Evolutionary conservation across 495 filamentous ascomycete species (phyloP), one percentile per base, ranked within the genome.

Genomic region (Tirmania nivea): DNA sequence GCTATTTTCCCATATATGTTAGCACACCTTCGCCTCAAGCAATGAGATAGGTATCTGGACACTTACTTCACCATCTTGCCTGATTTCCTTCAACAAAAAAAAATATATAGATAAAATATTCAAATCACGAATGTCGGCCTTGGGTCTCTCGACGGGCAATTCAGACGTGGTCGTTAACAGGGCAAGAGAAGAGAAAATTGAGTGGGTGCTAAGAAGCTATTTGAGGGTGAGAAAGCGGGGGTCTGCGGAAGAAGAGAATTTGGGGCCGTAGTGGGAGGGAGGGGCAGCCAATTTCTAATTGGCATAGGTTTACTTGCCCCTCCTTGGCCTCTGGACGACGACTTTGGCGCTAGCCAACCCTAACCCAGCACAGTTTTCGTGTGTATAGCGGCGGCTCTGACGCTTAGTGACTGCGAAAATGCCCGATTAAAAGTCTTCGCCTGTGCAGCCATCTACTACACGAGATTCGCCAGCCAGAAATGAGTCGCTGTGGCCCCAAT

Each of bases 31-130:
- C 25, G 25, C 25, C 25, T 31, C 25, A 31, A 31, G 25, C 25
- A 31, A 31, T 31, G 25, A 31, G 25, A 3, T 31, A 31, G 19
- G 53, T 8, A 49, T 50, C 1, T 45, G 3, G 58, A 59, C 48
- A 92, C 90, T 81, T 86, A 97, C 90, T 97, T 94, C 66, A 97
- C 90, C 90, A 97, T 97, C 68, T 85, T 94, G 80, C 71, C 86
- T 82, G 85, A 81, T 69, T 77, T 83, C 70, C 73, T 66, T 63
- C 61, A 60, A 66, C 66, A 75, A 60, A 63, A 49, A 59, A 52
- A 21, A 10, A 51, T 53, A 45, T 5, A 45, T 45, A 1, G 39
- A 19, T 45, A 19, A 45, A 45, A 14, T 45, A 19, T 14, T 42
- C 10, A 9, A 42, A 19, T 45, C 39, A 45, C 39, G 39, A 45